Conservation (phyloP, 805 yeast species). For the Metschnikowia picachoensis region DNA sequence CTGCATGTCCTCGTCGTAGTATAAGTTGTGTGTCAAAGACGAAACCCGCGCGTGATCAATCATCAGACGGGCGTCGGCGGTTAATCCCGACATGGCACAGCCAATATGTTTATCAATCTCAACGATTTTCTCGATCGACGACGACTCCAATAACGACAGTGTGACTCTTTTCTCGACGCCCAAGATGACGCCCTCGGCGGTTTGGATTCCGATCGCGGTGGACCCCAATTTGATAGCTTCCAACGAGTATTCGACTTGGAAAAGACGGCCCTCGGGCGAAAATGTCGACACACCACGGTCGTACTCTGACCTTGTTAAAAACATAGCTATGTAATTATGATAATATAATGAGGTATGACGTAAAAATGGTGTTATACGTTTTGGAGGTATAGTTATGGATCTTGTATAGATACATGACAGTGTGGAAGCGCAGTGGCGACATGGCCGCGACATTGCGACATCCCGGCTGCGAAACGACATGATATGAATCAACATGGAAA, state of each 20-base stretch:
- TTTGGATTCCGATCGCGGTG: conserved; percentile 95
- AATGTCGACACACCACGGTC: conserved; percentile 98
- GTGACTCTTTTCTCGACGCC: conserved; percentile 98
- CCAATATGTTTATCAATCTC: conserved; percentile 94
- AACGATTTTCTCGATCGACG: conserved; percentile 92
- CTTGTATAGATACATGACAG: not conserved
- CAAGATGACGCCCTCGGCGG: conserved; percentile 91
- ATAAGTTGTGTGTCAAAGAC: conserved; percentile 80
- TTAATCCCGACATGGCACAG: conserved; percentile 97
- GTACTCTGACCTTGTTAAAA: conserved; percentile 97
- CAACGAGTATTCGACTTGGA: conserved; percentile 95
- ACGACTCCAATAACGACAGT: conserved; percentile 82
- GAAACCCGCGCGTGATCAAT: conserved; percentile 96
- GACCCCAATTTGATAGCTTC: conserved; percentile 98
- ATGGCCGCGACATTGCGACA: conserved; percentile 11
- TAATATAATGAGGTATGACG: not conserved
- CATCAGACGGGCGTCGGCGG: conserved; percentile 98
- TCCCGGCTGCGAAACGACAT: conserved; percentile 10
- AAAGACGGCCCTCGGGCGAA: conserved; percentile 97
- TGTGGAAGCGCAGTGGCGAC: conserved; percentile 7
- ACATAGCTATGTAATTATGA: conserved; percentile 47
- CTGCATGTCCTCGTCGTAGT: conserved; percentile 87
- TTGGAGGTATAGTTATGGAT: not conserved
- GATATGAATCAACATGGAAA: not conserved
- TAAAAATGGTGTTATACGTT: not conserved